Evolutionary conservation across 2,329 filamentous ascomycete species (phyloP), one percentile per base, ranked within the genome.

Genomic region (Pestalotiopsis sp.): DNA sequence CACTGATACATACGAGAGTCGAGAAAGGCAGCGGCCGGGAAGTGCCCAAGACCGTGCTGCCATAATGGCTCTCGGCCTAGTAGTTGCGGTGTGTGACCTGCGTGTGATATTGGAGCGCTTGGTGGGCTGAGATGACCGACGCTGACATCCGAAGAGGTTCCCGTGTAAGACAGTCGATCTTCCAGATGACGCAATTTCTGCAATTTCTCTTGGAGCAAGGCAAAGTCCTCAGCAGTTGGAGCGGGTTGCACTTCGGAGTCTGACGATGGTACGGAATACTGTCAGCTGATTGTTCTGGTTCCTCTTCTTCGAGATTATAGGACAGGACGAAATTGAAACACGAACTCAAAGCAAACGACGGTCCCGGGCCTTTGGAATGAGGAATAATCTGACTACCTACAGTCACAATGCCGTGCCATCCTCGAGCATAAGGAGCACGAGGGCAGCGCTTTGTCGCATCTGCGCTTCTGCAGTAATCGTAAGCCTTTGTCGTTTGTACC

Each of bases 361-460:
- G 20, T 52, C n/a, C 44, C 17, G 44, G 20, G 44, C 14, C 10
- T 58, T 35, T 22, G 56, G 13, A n/a, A 58, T 17, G 38, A 38
- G 22, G 20, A 35, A 24, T 44, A 35, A 11, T 44, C 17, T 52
- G 61, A 24, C 26, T 48, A 65, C 63, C 56, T 26, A 65, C 83
- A 83, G 69, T 83, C 81, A 73, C 81, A 83, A 24, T 69, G 67
- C 13, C 81, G 76, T 40, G 75, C 75, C 77, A 83, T 80, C 11
- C 82, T 77, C 22, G 71, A 71, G 73, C 85, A 87, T 3, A 86
- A 77, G 2, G 78, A 75, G 72, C 85, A 87, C 17, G 76, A 73
- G 14, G 85, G 85, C 1, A 86, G 70, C 4, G 70, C 72, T 75
- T 86, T 87, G 78, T 84, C 81, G 72, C 85, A 87, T 77, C 81